Evolutionary conservation across 129 eudicot species (phyloP).

Genomic region (Scalesia atractyloides): DNA sequence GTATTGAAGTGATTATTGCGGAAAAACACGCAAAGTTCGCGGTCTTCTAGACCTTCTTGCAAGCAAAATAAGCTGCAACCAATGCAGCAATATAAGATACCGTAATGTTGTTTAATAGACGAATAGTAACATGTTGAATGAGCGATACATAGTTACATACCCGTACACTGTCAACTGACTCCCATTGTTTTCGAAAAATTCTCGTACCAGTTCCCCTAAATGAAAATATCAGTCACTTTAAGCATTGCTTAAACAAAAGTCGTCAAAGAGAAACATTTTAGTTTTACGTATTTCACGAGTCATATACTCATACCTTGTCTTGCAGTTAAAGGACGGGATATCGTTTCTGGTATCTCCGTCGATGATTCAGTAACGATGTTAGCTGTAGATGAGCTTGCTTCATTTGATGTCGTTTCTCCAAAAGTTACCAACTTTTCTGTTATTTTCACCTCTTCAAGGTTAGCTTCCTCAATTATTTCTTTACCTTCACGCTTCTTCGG

Average conservation of each 20-base stretch:
- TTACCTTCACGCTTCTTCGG: no score
- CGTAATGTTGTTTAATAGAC: constrained; percentile 1
- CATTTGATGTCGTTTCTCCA: no score
- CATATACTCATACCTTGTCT: constrained; percentile 71
- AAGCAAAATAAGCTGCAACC: constrained; percentile 69
- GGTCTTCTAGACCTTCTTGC: constrained; percentile 68
- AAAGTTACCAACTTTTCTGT: no score
- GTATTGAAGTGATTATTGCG: constrained; percentile 96
- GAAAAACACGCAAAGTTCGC: constrained; percentile 87
- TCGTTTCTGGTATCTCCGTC: constrained; percentile 19
- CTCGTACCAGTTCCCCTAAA: constrained; percentile 63
- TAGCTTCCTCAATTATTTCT: no score
- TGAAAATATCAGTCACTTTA: constrained; percentile 29
- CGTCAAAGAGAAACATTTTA: constrained; percentile 1
- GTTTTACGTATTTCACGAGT: not conserved
- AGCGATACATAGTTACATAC: constrained; percentile 40
- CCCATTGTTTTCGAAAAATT: constrained; percentile 67
- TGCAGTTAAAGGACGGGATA: constrained; percentile 32
- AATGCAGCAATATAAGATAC: constrained; percentile 15
- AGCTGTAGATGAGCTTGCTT: constrained; percentile 11
- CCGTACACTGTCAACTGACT: constrained; percentile 84
- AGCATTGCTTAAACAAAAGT: not conserved
- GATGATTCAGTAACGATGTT: constrained; percentile 39
- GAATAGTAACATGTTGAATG: not conserved
- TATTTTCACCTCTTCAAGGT: no score